Base-by-base conservation (phyloP, 1,284 basidiomycete species). In the Polyporus tsugae region DNA sequence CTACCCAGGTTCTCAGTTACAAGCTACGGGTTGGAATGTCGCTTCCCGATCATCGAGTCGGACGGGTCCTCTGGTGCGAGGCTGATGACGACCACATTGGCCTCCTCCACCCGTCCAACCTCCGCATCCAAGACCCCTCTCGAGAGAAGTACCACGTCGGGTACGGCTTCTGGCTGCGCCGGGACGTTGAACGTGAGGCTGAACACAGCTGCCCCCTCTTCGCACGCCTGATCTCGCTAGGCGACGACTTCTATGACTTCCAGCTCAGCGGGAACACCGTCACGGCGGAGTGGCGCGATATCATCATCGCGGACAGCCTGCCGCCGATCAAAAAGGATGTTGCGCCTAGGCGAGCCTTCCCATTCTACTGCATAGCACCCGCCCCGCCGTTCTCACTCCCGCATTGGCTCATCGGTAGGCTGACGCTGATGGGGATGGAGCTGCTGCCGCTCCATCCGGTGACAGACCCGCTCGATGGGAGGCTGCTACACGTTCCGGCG, bases 221-320 rank as follows among this genome's bases (percentile, higher is more conserved):
- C 53, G 19, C 25, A 2, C 62, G 57, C 17, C 55, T 63, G 10
- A 44, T 53, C 55, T 35, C 42, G 9, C 66, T 67, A 38, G 66
- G 66, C 9, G 25, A 39, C 25, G 62, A 67, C 36, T 52, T 39
- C 36, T 41, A 63, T 62, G 25, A 60, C 55, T 10, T 67, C 25
- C 22, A 10, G 17, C 42, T 66, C 49, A 41, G 38, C 10, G 64
- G 64, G 4, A 52, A 66, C 39, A 25, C 22, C 2, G 64, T 66
- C 64, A 61, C 44, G 6, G 59, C 60, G 10, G 46, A 35, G 49
- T 66, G 64, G 64, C 64, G 64, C 59, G 60, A 61, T 44, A 49
- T 63, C 62, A 63, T 25, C 62, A 60, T 67, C 38, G 58, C 49
- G 25, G 36, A 42, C 36, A 49, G 29, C 25, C 61, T 49, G 9